Conservation (phyloP, 2,329 filamentous ascomycete species). For the Aciculosporium take region DNA sequence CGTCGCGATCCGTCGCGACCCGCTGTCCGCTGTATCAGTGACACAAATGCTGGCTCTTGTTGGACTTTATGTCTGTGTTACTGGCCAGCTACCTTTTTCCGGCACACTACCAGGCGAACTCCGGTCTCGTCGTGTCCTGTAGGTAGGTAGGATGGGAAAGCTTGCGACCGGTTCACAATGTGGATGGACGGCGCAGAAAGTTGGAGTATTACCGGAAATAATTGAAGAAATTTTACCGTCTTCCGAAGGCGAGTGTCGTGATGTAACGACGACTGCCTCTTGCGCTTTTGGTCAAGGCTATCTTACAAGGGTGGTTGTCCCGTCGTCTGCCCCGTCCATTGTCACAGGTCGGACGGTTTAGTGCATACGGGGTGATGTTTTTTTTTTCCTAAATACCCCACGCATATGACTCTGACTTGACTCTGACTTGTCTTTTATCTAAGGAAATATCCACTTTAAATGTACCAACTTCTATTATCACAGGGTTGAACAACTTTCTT, state of each 20-base stretch:
- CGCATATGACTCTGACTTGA: slow-evolving; percentile 2
- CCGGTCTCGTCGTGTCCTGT: background rate
- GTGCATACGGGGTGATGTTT: slow-evolving; percentile 2
- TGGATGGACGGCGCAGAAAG: background rate
- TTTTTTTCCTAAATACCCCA: slow-evolving; percentile 2
- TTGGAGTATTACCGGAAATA: background rate
- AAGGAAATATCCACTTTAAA: slow-evolving; percentile 2
- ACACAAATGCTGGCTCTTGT: background rate
- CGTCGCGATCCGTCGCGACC: background rate
- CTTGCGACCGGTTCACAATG: background rate
- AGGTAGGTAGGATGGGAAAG: background rate
- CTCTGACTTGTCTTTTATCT: background rate
- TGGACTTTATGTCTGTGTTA: background rate
- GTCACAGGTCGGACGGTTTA: background rate
- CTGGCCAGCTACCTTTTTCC: background rate
- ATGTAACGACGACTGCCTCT: background rate
- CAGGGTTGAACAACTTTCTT: background rate
- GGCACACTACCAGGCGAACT: background rate
- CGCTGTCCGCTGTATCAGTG: background rate
- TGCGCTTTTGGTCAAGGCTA: slow-evolving; percentile 3
- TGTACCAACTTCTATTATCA: background rate
- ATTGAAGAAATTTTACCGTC: background rate
- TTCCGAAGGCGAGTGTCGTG: slow-evolving; percentile 1
- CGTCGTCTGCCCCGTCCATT: slow-evolving; percentile 2
- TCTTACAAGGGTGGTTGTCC: slow-evolving; percentile 1